phyloP scores from a whole-genome alignment of 176 grass and related monocot species.

The Zea luxurians region DNA sequence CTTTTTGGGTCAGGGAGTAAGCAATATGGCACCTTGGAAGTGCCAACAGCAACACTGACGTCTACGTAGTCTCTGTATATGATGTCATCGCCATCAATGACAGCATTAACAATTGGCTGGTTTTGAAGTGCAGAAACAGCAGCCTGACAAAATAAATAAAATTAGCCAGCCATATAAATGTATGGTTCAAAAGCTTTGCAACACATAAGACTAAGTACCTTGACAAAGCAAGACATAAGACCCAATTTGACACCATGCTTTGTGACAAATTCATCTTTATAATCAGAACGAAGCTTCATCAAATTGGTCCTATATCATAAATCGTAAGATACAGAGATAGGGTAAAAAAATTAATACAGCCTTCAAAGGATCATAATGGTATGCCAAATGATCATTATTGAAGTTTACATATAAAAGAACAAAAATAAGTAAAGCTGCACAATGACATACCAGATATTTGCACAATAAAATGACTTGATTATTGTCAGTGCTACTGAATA shows the following conservation, averaged over 20 bases:
- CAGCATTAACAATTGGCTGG: constrained; percentile 92
- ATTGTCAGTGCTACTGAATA: not conserved
- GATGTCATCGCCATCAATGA: constrained; percentile 96
- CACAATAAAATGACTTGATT: not conserved
- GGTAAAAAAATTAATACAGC: not conserved
- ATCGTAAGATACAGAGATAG: not conserved
- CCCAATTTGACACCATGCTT: constrained; percentile 96
- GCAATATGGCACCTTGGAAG: constrained; percentile 58
- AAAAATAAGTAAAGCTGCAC: not conserved
- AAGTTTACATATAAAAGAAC: not conserved
- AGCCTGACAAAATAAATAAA: constrained; percentile 50
- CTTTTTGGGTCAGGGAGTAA: too few species aligned
- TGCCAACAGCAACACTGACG: constrained; percentile 92
- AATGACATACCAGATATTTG: too few species aligned
- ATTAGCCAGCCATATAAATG: constrained; percentile 17
- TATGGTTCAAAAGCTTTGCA: not conserved
- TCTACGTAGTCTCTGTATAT: constrained; percentile 94
- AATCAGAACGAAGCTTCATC: constrained; percentile 97
- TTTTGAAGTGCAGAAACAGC: constrained; percentile 88
- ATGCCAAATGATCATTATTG: constrained; percentile 1
- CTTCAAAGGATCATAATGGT: not conserved
- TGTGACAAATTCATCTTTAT: constrained; percentile 87
- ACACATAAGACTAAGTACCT: constrained; percentile 43
- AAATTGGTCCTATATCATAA: constrained; percentile 78
- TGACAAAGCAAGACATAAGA: constrained; percentile 96